Conservation (phyloP, 352 stramenopile genomes). For the Peronospora destructor region DNA sequence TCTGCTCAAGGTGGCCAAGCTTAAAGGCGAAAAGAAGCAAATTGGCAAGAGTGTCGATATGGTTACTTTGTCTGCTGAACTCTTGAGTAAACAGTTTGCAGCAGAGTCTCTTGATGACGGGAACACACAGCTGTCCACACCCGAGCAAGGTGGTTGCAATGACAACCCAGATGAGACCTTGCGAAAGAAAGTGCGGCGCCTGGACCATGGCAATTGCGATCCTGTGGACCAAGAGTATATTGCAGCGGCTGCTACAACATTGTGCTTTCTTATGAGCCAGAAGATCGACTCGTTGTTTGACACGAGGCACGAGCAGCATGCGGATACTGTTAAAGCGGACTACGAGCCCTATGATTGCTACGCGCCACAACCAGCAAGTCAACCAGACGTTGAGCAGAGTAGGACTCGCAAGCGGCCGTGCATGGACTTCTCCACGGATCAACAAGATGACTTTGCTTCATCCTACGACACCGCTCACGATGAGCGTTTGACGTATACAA, state of each 20-base stretch:
- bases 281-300: conserved; percentile 81
- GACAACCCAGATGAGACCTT: conserved; percentile 27
- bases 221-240: conserved; percentile 76
- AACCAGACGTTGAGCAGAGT: conserved; percentile 16
- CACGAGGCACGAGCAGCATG: conserved; percentile 27
- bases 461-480: conserved; percentile 30
- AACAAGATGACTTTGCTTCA: conserved; percentile 27
- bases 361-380: conserved; percentile 11
- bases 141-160: conserved; percentile 19
- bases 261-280: conserved; percentile 81
- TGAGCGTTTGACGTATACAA: conserved; percentile 46
- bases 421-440: conserved; percentile 75
- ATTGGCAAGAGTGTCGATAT: conserved; percentile 27
- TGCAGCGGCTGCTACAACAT: conserved; percentile 60
- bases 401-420: conserved; percentile 58
- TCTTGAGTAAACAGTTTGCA: not conserved
- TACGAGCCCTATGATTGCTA: conserved; percentile 78
- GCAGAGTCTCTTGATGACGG: conserved; percentile 20
- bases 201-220: conserved; percentile 39
- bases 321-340: conserved; percentile 40
- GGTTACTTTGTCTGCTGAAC: conserved; percentile 19
- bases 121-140: conserved; percentile 34
- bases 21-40: conserved; percentile 78
- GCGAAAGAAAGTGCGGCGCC: conserved; percentile 54
- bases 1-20: conserved; percentile 84